phyloP scores from a whole-genome alignment of 164 flowering plant genomes.

The Vitis cinerea region DNA sequence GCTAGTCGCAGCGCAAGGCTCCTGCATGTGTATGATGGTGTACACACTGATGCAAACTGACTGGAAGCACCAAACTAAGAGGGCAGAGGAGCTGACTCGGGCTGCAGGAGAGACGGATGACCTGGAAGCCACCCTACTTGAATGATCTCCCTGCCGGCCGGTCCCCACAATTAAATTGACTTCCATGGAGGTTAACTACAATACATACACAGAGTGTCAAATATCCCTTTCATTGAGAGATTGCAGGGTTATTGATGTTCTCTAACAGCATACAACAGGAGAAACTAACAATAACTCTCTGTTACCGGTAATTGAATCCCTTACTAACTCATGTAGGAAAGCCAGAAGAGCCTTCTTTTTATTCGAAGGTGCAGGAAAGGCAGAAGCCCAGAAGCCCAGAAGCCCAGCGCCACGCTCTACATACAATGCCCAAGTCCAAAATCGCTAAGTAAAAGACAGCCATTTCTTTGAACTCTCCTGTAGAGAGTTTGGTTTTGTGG shows the following conservation, averaged over 20 bases:
- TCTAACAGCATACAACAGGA: neutral
- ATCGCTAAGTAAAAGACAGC: too few relatives aligned
- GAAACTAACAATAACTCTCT: neutral
- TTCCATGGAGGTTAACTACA: neutral
- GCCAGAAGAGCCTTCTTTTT: neutral
- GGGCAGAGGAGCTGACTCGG: slow-evolving; percentile 44
- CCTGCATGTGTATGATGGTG: slow-evolving; percentile 47
- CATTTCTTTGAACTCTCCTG: too few relatives aligned
- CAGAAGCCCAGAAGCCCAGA: neutral
- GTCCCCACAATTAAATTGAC: neutral
- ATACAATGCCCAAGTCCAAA: too few relatives aligned
- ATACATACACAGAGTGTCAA: neutral
- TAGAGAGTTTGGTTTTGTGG: too few relatives aligned
- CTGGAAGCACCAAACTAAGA: slow-evolving; percentile 47
- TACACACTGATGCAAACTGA: slow-evolving; percentile 37
- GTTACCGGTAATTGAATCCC: neutral
- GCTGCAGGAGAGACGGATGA: slow-evolving; percentile 23
- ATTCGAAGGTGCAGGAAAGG: neutral
- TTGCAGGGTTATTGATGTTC: slow-evolving; percentile 3
- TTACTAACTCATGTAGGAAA: neutral
- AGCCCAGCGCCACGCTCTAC: too few relatives aligned
- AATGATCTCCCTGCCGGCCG: neutral
- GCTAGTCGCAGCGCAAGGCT: slow-evolving; percentile 38
- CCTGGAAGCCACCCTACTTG: slow-evolving; percentile 26
- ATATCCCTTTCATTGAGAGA: slow-evolving; percentile 1